Evolutionary conservation across 2,329 filamentous ascomycete species (phyloP).

Genomic region (Pseudogymnoascus sp.): DNA sequence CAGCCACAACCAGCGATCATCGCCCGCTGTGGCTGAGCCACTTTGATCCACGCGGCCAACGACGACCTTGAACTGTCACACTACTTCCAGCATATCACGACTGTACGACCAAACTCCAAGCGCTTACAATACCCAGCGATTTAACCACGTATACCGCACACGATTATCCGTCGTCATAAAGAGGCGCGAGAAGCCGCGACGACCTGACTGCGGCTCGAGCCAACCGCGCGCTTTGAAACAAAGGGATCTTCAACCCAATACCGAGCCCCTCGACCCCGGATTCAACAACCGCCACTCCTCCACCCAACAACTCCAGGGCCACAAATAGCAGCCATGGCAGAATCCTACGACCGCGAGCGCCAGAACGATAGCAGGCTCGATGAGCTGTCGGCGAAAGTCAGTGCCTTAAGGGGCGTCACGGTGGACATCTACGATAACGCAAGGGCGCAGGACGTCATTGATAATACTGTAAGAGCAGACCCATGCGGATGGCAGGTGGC

Average conservation of each 20-base stretch:
- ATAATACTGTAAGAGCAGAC: conserved; percentile 61
- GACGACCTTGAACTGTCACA: conserved; percentile 2
- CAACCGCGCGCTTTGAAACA: conserved; percentile 8
- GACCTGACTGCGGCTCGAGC: conserved; percentile 3
- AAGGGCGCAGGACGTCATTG: conserved; percentile 77
- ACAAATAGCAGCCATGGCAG: conserved; percentile 49
- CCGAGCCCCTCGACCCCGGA: neutral
- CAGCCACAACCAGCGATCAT: neutral
- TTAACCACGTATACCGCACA: neutral
- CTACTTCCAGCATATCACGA: neutral
- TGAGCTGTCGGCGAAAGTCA: conserved; percentile 84
- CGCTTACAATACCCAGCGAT: neutral
- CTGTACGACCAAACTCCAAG: neutral
- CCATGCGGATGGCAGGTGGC: neutral
- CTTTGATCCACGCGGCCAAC: neutral
- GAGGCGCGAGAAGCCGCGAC: conserved; percentile 7
- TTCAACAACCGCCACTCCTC: neutral
- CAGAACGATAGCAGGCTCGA: conserved; percentile 95
- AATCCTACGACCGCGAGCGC: conserved; percentile 70
- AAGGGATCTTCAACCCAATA: neutral
- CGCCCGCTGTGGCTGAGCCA: neutral
- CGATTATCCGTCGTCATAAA: neutral
- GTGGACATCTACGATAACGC: conserved; percentile 98
- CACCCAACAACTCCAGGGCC: neutral
- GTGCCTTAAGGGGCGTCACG: conserved; percentile 84